A percentile compares a stretch with the other conserved stretches of the same genome.
phyloP scores from a whole-genome alignment of 2,329 filamentous ascomycete species.

The Lasiodiplodia sp. region DNA sequence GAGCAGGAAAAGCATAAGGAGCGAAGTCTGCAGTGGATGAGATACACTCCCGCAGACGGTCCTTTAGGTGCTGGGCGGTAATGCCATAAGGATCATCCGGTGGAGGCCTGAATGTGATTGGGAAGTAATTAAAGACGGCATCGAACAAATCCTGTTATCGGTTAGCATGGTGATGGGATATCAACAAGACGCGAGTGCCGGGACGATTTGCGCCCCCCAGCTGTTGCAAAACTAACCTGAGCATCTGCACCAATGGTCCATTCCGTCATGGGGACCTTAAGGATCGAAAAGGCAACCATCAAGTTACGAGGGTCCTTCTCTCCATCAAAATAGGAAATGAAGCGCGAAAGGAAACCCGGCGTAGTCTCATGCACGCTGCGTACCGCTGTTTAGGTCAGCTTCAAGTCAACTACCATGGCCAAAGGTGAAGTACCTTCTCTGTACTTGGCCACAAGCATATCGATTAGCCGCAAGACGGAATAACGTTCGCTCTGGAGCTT shows the following conservation, averaged over 20 bases:
- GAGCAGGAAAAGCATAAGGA: constrained; percentile 70
- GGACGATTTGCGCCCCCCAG: not conserved
- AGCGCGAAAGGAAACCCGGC: constrained; percentile 65
- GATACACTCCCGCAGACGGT: constrained; percentile 69
- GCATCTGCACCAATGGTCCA: constrained; percentile 69
- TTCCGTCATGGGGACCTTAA: constrained; percentile 72
- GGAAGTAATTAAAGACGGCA: constrained; percentile 75
- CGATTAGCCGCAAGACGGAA: constrained; percentile 67
- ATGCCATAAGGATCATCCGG: constrained; percentile 75
- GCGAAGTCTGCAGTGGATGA: constrained; percentile 68
- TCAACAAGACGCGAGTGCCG: not conserved
- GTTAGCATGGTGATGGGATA: constrained; percentile 24
- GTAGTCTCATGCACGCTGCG: constrained; percentile 59
- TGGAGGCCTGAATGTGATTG: constrained; percentile 73
- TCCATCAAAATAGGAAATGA: constrained; percentile 70
- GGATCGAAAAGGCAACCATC: constrained; percentile 73
- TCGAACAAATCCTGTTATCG: constrained; percentile 63
- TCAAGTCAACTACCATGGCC: not conserved
- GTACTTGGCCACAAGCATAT: constrained; percentile 68
- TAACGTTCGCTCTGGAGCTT: constrained; percentile 68
- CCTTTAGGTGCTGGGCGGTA: constrained; percentile 72
- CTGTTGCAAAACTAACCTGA: constrained; percentile 53
- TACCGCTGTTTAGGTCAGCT: constrained; percentile 51
- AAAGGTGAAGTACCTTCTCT: constrained; percentile 55
- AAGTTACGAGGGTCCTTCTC: constrained; percentile 75